These are phyloP conservation scores for Aphanomyces astaci DNA, from an alignment of 352 stramenopile genomes.

Conservation along the genomic window DNA sequence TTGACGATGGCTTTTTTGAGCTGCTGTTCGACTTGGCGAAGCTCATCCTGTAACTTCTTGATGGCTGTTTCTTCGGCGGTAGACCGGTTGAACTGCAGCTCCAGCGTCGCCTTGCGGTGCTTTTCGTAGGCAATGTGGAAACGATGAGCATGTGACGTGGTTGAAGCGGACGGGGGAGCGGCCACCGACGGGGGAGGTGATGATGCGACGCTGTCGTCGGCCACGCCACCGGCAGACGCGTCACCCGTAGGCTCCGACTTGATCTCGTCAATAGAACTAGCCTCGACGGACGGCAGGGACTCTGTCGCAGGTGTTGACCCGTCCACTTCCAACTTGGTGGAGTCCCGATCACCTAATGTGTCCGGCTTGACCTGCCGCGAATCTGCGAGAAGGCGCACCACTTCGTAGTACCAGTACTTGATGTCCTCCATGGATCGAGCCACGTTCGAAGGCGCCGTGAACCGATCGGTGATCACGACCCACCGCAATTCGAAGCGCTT, in stretches of 20 bases:
- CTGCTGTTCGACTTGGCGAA: slow-evolving; percentile 50
- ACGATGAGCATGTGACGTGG: slow-evolving; percentile 24
- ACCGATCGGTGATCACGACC: slow-evolving; percentile 55
- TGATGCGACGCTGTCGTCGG: too few species aligned
- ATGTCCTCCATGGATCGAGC: slow-evolving; percentile 50
- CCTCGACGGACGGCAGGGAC: too few species aligned
- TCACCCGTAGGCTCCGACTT: background rate
- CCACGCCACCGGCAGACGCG: too few species aligned
- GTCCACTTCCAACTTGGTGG: slow-evolving; percentile 8
- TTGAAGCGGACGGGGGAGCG: background rate
- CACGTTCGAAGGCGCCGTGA: slow-evolving; percentile 29
- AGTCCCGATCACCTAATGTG: background rate
- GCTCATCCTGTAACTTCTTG: slow-evolving; percentile 42
- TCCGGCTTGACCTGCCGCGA: slow-evolving; percentile 30
- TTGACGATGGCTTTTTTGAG: slow-evolving; percentile 57
- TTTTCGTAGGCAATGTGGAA: slow-evolving; percentile 67
- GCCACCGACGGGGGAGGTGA: background rate
- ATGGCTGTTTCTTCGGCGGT: slow-evolving; percentile 62
- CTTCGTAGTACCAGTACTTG: slow-evolving; percentile 68
- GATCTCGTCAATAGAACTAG: slow-evolving; percentile 14
- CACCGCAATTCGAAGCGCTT: slow-evolving; percentile 49
- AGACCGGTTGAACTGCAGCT: slow-evolving; percentile 52
- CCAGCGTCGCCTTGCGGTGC: slow-evolving; percentile 60
- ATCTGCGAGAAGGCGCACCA: slow-evolving; percentile 38
- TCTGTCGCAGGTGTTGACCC: slow-evolving; percentile 15